Evolutionary conservation across 495 filamentous ascomycete genomes (phyloP).

Genomic region (Thermochaetoides thermophila): DNA sequence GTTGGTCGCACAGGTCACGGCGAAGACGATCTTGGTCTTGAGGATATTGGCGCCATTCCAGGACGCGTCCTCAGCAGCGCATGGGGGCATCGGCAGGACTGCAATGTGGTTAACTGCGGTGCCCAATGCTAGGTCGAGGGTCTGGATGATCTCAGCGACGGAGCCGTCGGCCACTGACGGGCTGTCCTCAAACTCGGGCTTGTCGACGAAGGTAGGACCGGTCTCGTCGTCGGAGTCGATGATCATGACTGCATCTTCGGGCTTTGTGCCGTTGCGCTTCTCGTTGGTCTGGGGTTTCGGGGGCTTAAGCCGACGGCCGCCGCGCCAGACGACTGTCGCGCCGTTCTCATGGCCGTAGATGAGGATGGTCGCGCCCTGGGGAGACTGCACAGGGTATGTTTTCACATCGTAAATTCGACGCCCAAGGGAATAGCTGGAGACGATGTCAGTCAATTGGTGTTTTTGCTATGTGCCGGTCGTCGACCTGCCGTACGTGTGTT

Average conservation of each 20-base stretch:
- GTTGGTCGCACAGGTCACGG: constrained; percentile 54
- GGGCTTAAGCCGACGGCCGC: constrained; percentile 49
- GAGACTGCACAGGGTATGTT: constrained; percentile 59
- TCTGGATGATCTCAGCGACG: constrained; percentile 41
- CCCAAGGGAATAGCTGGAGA: constrained; percentile 53
- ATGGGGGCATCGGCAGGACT: constrained; percentile 36
- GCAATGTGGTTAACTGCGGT: constrained; percentile 46
- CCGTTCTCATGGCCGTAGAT: constrained; percentile 73
- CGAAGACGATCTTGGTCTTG: constrained; percentile 50
- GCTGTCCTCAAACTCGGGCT: constrained; percentile 35
- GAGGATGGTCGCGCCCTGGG: constrained; percentile 74
- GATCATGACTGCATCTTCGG: constrained; percentile 53
- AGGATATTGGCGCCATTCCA: constrained; percentile 47
- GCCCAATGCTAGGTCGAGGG: constrained; percentile 52
- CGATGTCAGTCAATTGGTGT: constrained; percentile 4
- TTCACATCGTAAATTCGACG: constrained; percentile 59
- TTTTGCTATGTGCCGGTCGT: neutral
- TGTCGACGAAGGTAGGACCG: constrained; percentile 21
- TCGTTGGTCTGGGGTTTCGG: constrained; percentile 20
- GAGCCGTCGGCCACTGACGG: constrained; percentile 25
- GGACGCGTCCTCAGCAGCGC: constrained; percentile 28
- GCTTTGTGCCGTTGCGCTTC: constrained; percentile 25
- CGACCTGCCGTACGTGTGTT: constrained; percentile 13
- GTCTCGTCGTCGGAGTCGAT: constrained; percentile 69
- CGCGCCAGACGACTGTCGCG: constrained; percentile 65